phyloP scores from a whole-genome alignment of 257 asterid genomes.

The Cruciata laevipes region DNA sequence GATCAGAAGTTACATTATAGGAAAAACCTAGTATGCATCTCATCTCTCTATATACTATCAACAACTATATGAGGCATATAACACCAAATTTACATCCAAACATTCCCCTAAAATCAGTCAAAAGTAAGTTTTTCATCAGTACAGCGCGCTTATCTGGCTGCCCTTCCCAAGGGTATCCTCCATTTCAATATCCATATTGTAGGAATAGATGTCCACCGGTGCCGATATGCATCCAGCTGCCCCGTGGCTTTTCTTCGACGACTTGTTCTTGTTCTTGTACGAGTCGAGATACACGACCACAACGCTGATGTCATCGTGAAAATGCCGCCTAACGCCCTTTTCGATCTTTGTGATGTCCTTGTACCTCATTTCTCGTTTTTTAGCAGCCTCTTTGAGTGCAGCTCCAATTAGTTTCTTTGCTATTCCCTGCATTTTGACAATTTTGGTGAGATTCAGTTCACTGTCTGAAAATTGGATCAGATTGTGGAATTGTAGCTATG shows the following conservation, averaged over 20 bases:
- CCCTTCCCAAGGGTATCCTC: constrained; percentile 35
- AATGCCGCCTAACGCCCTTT: constrained; percentile 81
- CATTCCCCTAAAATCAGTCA: background rate
- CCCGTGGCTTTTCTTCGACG: constrained; percentile 27
- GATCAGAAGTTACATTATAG: constrained; percentile 4
- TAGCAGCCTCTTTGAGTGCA: constrained; percentile 83
- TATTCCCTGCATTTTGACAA: constrained; percentile 57
- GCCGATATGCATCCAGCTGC: constrained; percentile 37
- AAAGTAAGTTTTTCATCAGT: background rate
- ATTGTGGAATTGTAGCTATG: background rate
- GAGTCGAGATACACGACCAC: constrained; percentile 76
- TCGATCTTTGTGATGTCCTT: constrained; percentile 70
- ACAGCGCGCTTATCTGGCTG: constrained; percentile 12
- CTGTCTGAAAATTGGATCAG: background rate
- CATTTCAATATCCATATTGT: constrained; percentile 41
- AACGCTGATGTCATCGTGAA: constrained; percentile 88
- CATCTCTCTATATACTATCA: background rate
- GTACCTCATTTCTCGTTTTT: constrained; percentile 84
- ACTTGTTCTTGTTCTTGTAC: constrained; percentile 26
- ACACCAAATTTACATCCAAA: background rate
- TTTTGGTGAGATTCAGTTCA: background rate
- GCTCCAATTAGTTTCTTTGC: constrained; percentile 83
- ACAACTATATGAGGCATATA: background rate
- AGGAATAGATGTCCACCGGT: constrained; percentile 71
- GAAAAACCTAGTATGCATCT: background rate